Evolutionary conservation across 164 flowering plant species (phyloP), one percentile per base, ranked within the genome.

Genomic region (Vitis amurensis): DNA sequence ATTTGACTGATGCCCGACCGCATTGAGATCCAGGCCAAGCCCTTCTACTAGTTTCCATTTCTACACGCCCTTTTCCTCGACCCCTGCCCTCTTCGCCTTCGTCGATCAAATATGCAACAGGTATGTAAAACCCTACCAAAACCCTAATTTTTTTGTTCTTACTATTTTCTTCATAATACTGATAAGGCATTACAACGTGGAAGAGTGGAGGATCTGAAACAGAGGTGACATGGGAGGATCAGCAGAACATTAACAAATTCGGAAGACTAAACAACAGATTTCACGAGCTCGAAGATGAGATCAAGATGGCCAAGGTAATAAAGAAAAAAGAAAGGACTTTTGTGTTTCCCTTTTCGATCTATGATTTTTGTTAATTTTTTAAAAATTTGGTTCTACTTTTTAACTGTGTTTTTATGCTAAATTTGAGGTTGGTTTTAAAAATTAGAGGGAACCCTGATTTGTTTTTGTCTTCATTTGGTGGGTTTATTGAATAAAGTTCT

Each of bases 141-240:
- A 53, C 56, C 56, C 56, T 14, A 23, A 13, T 53, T 53, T 12
- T 53, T 53, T 14, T 7, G 11, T 50, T 29, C 9, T 9, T 4
- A 49, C 17, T 52, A 10, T 17, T 63, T 50, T 72, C 44, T 37
- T 3, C 44, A 37, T 37, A 37, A 37, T 37, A 3, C 44, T 37
- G 44, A 37, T 6, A 37, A 37, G 7, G 44, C 7, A 3, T 37
- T 6, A 37, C 44, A 6, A 37, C 44, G 0, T 37, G 44, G 63
- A 64, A 85, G 91, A 82, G 85, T 2, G 82, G 81, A 59, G 93
- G 88, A 74, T 85, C 95, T 29, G 93, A 92, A 10, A 83, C 81
- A 58, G 91, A 86, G 76, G 99, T 95, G n/a, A 95, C 99, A 10
- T 95, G 99, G 99, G 99, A 91, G 64, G 99, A 95, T 76, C 99